Conservation (phyloP, 2,329 filamentous ascomycete genomes). For the Trichoderma atroviride region DNA sequence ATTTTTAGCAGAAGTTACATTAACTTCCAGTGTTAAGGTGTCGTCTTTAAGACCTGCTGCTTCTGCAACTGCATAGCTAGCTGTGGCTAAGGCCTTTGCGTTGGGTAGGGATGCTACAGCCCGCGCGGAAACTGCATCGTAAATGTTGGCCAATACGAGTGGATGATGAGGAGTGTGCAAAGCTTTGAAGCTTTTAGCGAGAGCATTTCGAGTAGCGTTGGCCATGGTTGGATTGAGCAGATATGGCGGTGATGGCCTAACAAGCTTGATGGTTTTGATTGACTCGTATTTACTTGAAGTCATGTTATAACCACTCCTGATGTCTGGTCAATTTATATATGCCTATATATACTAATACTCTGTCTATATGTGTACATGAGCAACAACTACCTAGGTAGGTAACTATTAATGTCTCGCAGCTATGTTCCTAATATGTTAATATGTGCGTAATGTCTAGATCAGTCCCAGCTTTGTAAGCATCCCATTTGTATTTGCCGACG, state of each 20-base stretch:
- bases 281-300: not conserved
- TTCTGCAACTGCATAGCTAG: constrained; percentile 11
- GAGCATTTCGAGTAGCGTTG: not conserved
- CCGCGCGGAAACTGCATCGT: constrained; percentile 5
- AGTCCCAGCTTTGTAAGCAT: not conserved
- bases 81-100: constrained; percentile 17
- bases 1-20: not conserved
- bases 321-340: not conserved
- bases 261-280: not conserved
- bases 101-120: constrained; percentile 9
- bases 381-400: not conserved
- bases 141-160: constrained; percentile 3
- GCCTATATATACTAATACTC: not conserved
- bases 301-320: not conserved
- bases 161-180: not conserved
- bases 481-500: not conserved
- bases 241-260: no score
- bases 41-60: constrained; percentile 13
- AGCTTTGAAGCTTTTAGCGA: not conserved
- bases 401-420: not conserved
- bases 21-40: not conserved
- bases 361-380: not conserved
- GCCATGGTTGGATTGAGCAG: not conserved
- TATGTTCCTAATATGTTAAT: not conserved
- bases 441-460: not conserved